phyloP scores from a whole-genome alignment of 2,329 filamentous ascomycete species.

The Fusarium verrucosum region DNA sequence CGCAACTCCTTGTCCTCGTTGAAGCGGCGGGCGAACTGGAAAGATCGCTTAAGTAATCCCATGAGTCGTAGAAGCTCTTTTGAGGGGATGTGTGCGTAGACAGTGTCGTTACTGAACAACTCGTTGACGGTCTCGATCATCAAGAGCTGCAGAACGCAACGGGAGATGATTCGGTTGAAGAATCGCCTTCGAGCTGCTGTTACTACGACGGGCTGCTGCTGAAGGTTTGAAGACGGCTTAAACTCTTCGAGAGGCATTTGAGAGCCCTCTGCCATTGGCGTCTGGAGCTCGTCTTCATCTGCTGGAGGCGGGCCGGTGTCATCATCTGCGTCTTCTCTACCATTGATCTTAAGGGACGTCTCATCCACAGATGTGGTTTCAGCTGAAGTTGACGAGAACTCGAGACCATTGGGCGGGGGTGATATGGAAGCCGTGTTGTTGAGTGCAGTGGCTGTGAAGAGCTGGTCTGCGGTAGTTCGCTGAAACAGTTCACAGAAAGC shows the following conservation, averaged over 20 bases:
- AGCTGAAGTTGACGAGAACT: slow-evolving; percentile 57
- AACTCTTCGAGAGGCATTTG: slow-evolving; percentile 81
- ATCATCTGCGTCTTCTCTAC: slow-evolving; percentile 54
- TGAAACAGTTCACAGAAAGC: slow-evolving; percentile 97
- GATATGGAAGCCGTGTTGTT: slow-evolving; percentile 62
- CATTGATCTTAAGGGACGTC: slow-evolving; percentile 70
- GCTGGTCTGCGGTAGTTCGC: slow-evolving; percentile 90
- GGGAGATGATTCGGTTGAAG: slow-evolving; percentile 99
- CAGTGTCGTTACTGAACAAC: slow-evolving; percentile 95
- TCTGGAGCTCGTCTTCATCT: slow-evolving; percentile 50
- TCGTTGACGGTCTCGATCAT: slow-evolving; percentile 99
- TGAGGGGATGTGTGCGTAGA: slow-evolving; percentile 93
- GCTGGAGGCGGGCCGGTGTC: slow-evolving; percentile 48
- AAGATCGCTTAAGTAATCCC: slow-evolving; percentile 93
- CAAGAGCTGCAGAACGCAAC: slow-evolving; percentile 94
- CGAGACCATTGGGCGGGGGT: slow-evolving; percentile 61
- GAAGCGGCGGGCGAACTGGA: slow-evolving; percentile 96
- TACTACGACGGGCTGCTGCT: slow-evolving; percentile 90
- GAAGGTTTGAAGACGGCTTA: slow-evolving; percentile 76
- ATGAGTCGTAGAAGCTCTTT: slow-evolving; percentile 89
- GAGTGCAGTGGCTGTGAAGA: slow-evolving; percentile 84
- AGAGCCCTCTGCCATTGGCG: slow-evolving; percentile 47
- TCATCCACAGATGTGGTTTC: slow-evolving; percentile 57
- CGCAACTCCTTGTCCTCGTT: slow-evolving; percentile 97
- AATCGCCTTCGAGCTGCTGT: slow-evolving; percentile 92